Evolutionary conservation across 805 yeast species (phyloP), one percentile per base, ranked within the genome.

Genomic region (Metschnikowia borealis): DNA sequence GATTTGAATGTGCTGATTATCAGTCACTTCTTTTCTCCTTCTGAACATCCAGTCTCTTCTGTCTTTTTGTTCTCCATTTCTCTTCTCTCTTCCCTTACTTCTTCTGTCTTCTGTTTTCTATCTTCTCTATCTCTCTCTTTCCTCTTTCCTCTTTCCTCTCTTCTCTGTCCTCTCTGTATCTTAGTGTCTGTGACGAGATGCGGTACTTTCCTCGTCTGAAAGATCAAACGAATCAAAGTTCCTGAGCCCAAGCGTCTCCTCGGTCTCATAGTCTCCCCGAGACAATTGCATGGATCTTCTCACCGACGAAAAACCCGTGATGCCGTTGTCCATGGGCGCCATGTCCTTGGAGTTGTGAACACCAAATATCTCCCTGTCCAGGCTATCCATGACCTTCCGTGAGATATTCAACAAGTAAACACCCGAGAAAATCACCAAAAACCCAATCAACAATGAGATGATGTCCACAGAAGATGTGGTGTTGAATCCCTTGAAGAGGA

Each of bases 401-500:
- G 94, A 80, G 40, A 89, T 80, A 68, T 89, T 89, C 61, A 89
- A 77, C 51, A 89, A 73, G 62, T 85, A 89, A 21, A 89, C 96
- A 39, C 96, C 97, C 48, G 87, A 79, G 70, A 89, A 90, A 52
- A 90, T 89, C 64, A 88, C 87, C 52, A 89, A 74, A 66, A 89
- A 89, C 17, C 97, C 96, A 62, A 89, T 83, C 50, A 89, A 77
- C 51, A 89, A 76, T 18, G 96, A 87, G 47, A 89, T 83, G 48
- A 89, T 81, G 66, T 89, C 87, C 55, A 87, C 87, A 18, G 87
- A 79, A 26, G 87, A 81, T 6, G 95, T 74, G 39, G 96, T 88
- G 69, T 88, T 89, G 75, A 90, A 89, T 14, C 96, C 96, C 60
- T 84, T 78, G 70, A 89, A 90, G 48, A 89, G 72, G 54, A 90